Conservation (phyloP, 768 basidiomycete genomes). For the Stropharia rugosoannulata region DNA sequence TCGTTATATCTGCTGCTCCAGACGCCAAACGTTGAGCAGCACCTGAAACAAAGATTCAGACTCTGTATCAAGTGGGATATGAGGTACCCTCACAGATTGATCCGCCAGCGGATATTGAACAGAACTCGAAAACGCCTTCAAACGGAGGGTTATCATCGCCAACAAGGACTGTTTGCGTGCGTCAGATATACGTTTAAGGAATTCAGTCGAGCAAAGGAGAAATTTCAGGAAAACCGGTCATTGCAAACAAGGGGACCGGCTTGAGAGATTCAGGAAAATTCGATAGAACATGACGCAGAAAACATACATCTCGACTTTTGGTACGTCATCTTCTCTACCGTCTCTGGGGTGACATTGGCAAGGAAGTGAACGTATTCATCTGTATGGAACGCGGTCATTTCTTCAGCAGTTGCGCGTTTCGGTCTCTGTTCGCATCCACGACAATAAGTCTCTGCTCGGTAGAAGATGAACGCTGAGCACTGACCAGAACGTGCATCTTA, state of each 20-base stretch:
- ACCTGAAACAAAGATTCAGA: constrained; percentile 66
- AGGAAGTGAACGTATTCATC: constrained; percentile 98
- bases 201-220: neutral
- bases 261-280: neutral
- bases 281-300: neutral
- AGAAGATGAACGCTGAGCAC: constrained; percentile 22
- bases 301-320: constrained; percentile 80
- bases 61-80: neutral
- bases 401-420: constrained; percentile 64
- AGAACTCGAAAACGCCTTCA: constrained; percentile 95
- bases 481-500: constrained; percentile 89
- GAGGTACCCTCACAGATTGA: constrained; percentile 65
- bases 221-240: neutral
- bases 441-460: neutral
- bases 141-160: constrained; percentile 97
- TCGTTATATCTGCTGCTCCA: constrained; percentile 87
- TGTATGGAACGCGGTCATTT: constrained; percentile 92
- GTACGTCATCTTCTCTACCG: constrained; percentile 79
- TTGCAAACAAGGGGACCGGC: neutral
- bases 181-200: constrained; percentile 11
- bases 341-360: constrained; percentile 87
- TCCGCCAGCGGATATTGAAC: constrained; percentile 92
- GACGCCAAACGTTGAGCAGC: constrained; percentile 79
- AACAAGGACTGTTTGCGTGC: constrained; percentile 56
- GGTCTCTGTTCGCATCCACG: constrained; percentile 50